Evolutionary conservation across 2,329 filamentous ascomycete genomes (phyloP).

Genomic region (Claviceps paspali): DNA sequence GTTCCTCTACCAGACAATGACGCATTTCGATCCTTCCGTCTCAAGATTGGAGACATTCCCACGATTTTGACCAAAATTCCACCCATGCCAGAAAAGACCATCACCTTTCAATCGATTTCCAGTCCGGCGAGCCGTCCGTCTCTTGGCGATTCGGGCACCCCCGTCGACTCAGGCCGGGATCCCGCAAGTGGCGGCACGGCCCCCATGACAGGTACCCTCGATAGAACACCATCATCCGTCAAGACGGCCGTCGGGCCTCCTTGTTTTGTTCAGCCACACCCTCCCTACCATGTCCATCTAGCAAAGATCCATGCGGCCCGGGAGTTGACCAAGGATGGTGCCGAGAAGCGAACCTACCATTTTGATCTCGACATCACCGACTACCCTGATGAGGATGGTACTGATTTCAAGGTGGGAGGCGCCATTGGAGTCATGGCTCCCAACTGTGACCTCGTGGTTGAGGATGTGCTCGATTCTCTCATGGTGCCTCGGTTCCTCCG

Average conservation of each 20-base stretch:
- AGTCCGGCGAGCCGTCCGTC: constrained; percentile 19
- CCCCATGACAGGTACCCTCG: constrained; percentile 13
- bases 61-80: constrained; percentile 56
- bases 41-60: constrained; percentile 63
- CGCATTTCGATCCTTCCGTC: constrained; percentile 64
- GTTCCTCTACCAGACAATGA: constrained; percentile 59
- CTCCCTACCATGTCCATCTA: constrained; percentile 80
- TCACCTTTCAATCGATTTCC: constrained; percentile 50
- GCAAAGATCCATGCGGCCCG: constrained; percentile 75
- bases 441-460: constrained; percentile 62
- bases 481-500: constrained; percentile 68
- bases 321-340: constrained; percentile 73
- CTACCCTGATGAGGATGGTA: constrained; percentile 69
- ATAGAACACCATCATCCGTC: constrained; percentile 18
- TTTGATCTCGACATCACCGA: constrained; percentile 95
- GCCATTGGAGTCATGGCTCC: constrained; percentile 88
- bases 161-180: constrained; percentile 22
- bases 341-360: constrained; percentile 93
- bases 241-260: constrained; percentile 60
- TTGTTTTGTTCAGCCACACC: constrained; percentile 82
- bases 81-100: constrained; percentile 59
- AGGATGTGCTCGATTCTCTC: constrained; percentile 71
- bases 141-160: constrained; percentile 34
- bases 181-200: constrained; percentile 13
- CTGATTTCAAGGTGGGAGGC: constrained; percentile 92